Conservation (phyloP, 2,329 filamentous ascomycete genomes). For the Knufia fluminis region DNA sequence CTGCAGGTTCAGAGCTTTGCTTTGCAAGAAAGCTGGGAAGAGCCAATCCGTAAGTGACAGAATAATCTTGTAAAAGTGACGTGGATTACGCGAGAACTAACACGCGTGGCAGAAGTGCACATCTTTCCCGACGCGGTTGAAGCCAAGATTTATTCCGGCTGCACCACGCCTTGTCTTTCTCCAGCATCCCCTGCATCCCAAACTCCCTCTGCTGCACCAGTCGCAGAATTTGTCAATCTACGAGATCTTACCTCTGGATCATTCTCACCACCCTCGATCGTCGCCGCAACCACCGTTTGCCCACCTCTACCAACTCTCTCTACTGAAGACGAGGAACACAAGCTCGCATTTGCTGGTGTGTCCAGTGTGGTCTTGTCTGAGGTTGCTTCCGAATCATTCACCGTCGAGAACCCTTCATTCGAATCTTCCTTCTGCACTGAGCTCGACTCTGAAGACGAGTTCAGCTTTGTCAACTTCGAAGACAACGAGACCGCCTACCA, state of each 20-base stretch:
- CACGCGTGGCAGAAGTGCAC: constrained; percentile 19
- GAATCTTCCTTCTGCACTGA: constrained; percentile 67
- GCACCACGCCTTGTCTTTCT: constrained; percentile 18
- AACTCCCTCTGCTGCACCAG: constrained; percentile 47
- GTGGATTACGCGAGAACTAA: constrained; percentile 8
- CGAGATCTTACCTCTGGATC: constrained; percentile 69
- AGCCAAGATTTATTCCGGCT: constrained; percentile 23
- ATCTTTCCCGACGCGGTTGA: constrained; percentile 23
- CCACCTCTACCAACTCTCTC: constrained; percentile 53
- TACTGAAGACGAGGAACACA: constrained; percentile 55
- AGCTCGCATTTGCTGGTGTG: constrained; percentile 42
- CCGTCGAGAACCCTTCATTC: constrained; percentile 50
- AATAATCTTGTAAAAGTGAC: neutral
- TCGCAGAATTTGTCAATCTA: constrained; percentile 83
- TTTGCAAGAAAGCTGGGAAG: constrained; percentile 19
- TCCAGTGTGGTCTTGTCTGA: constrained; percentile 30
- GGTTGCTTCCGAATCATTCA: constrained; percentile 26
- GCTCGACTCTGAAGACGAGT: constrained; percentile 84
- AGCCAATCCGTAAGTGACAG: constrained; percentile 20
- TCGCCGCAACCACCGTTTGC: constrained; percentile 40
- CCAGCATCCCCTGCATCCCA: constrained; percentile 22
- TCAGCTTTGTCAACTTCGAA: constrained; percentile 65
- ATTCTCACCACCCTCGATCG: constrained; percentile 35
- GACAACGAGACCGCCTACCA: constrained; percentile 50
- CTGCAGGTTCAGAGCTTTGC: constrained; percentile 15